phyloP scores from a whole-genome alignment of 352 stramenopile genomes.

The Globisporangium iwayamae region DNA sequence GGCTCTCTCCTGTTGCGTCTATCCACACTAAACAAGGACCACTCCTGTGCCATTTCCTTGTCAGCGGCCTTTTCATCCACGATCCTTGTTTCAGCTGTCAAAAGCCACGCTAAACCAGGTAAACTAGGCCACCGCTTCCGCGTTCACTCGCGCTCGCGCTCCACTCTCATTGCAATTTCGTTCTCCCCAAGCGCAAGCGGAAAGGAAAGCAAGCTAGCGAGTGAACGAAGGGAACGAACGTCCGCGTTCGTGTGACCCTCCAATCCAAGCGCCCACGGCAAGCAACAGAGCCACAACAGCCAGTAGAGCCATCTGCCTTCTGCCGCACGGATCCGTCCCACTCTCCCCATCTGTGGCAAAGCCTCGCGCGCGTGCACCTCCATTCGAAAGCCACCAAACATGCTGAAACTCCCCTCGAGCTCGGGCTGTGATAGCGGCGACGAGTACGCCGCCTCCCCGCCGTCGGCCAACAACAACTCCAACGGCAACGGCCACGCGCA shows the following conservation, averaged over 20 bases:
- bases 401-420: slow-evolving; percentile 32
- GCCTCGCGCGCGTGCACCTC: background rate
- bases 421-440: slow-evolving; percentile 30
- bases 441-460: slow-evolving; percentile 9
- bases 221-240: background rate
- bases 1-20: background rate
- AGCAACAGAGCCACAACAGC: background rate
- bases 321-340: background rate
- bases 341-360: slow-evolving; percentile 3
- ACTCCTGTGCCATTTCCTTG: too few relatives aligned
- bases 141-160: too few relatives aligned
- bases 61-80: background rate
- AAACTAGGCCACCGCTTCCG: background rate
- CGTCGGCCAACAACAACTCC: background rate
- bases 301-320: background rate
- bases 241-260: background rate
- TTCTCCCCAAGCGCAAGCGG: background rate
- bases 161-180: background rate
- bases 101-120: background rate
- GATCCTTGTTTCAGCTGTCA: background rate
- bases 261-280: too few relatives aligned
- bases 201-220: background rate
- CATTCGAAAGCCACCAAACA: slow-evolving; percentile 8
- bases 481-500: slow-evolving; percentile 1
- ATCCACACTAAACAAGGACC: background rate